Percentiles rank a stretch among this genome's conserved stretches.
Evolutionary conservation across 805 yeast genomes (phyloP).

Genomic region (Candida patagonica): DNA sequence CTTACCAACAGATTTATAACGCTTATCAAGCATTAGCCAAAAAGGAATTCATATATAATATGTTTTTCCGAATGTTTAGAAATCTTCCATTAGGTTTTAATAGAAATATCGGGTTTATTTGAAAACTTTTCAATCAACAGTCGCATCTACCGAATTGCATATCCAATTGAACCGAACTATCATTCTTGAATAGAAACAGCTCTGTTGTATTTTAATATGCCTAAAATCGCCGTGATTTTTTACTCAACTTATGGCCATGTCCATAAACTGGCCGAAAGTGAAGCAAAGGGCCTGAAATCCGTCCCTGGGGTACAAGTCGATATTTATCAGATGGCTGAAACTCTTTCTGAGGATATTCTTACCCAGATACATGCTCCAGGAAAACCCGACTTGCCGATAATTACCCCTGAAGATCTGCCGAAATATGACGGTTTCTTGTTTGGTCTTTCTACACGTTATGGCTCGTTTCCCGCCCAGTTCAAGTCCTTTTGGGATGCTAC

Average conservation of each 20-base stretch:
- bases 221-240: constrained; percentile 5
- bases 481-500: constrained; percentile 68
- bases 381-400: constrained; percentile 40
- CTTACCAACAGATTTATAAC: too few species aligned
- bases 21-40: too few species aligned
- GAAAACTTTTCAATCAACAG: too few species aligned
- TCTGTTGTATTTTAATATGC: neutral
- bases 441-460: constrained; percentile 76
- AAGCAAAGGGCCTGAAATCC: constrained; percentile 55
- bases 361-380: constrained; percentile 46
- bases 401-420: constrained; percentile 42
- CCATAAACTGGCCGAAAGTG: constrained; percentile 54
- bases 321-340: constrained; percentile 58
- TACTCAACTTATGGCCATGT: constrained; percentile 80
- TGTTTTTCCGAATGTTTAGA: too few species aligned
- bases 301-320: constrained; percentile 42
- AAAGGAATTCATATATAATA: too few species aligned
- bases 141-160: too few species aligned
- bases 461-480: constrained; percentile 69
- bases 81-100: too few species aligned
- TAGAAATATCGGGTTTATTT: too few species aligned
- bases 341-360: constrained; percentile 55
- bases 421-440: constrained; percentile 66
- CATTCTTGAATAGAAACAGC: neutral
- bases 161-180: too few species aligned